phyloP scores from a whole-genome alignment of 352 stramenopile genomes.

The Phytophthora ohioensis region DNA sequence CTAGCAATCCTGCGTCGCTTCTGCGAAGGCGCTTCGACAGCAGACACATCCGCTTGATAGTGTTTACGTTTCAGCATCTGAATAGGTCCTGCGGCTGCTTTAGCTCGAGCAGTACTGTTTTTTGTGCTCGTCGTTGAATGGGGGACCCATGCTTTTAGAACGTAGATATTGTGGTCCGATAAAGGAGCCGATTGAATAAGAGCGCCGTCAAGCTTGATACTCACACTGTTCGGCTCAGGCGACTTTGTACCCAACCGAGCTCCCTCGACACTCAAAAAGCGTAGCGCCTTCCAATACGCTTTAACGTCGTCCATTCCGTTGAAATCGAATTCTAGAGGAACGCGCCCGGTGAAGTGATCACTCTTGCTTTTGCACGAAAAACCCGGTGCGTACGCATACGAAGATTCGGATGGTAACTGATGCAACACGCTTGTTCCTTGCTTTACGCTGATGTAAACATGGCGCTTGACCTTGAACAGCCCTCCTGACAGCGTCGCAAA shows the following conservation, averaged over 20 bases:
- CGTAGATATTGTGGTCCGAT: slow-evolving; percentile 75
- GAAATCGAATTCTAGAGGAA: slow-evolving; percentile 68
- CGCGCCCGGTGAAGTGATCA: slow-evolving; percentile 59
- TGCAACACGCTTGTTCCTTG: slow-evolving; percentile 63
- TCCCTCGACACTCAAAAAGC: slow-evolving; percentile 77
- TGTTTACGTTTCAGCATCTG: slow-evolving; percentile 67
- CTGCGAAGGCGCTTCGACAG: slow-evolving; percentile 24
- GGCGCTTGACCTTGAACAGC: slow-evolving; percentile 63
- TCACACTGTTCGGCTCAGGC: slow-evolving; percentile 47
- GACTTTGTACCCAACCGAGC: slow-evolving; percentile 56
- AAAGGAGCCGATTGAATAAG: slow-evolving; percentile 64
- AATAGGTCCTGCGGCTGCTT: slow-evolving; percentile 62
- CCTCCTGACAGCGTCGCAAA: slow-evolving; percentile 78
- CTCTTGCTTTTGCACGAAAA: slow-evolving; percentile 66
- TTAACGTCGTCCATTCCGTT: slow-evolving; percentile 49
- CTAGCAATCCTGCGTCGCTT: slow-evolving; percentile 46
- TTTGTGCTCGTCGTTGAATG: slow-evolving; percentile 51
- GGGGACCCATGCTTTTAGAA: slow-evolving; percentile 72
- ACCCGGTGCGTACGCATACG: slow-evolving; percentile 70
- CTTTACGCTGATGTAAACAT: slow-evolving; percentile 61
- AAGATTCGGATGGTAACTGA: slow-evolving; percentile 57
- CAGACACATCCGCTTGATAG: slow-evolving; percentile 31
- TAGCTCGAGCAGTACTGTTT: slow-evolving; percentile 59
- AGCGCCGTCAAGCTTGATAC: slow-evolving; percentile 62
- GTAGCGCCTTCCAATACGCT: slow-evolving; percentile 79